phyloP scores from a whole-genome alignment of 495 filamentous ascomycete species.

The Penicillium verhagenii region DNA sequence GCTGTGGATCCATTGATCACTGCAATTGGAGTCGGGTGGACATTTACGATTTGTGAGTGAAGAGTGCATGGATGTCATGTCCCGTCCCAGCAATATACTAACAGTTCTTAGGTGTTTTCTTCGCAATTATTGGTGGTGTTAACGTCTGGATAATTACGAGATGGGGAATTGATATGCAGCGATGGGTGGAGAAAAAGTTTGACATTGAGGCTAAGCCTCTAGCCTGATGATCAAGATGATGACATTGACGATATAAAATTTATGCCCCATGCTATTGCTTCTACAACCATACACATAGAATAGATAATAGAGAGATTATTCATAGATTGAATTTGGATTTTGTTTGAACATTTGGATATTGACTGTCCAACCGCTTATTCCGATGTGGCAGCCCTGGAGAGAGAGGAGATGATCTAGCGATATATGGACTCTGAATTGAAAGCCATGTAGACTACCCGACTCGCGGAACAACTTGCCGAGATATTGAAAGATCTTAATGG shows the following conservation, averaged over 20 bases:
- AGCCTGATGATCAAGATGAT: conserved; percentile 1
- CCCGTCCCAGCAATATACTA: background rate
- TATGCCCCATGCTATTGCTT: background rate
- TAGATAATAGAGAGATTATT: background rate
- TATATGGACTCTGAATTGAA: too few species aligned
- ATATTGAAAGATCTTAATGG: too few species aligned
- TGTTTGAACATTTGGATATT: too few species aligned
- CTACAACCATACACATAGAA: background rate
- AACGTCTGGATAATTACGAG: conserved; percentile 35
- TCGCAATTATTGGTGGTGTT: conserved; percentile 33
- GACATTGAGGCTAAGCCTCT: conserved; percentile 18
- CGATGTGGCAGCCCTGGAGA: too few species aligned
- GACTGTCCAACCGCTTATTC: too few species aligned
- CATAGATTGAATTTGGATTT: background rate
- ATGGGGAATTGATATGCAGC: conserved; percentile 46
- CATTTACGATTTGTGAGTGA: conserved; percentile 48
- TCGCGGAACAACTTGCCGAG: too few species aligned
- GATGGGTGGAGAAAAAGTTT: conserved; percentile 36
- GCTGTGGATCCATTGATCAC: conserved; percentile 63
- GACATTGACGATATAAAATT: too few species aligned
- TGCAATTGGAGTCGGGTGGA: conserved; percentile 65
- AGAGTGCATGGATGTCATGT: background rate
- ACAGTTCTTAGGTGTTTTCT: conserved; percentile 29
- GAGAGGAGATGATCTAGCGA: too few species aligned
- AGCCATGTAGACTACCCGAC: too few species aligned